Conservation (phyloP, 2,329 filamentous ascomycete species). For the Claviceps sp. region DNA sequence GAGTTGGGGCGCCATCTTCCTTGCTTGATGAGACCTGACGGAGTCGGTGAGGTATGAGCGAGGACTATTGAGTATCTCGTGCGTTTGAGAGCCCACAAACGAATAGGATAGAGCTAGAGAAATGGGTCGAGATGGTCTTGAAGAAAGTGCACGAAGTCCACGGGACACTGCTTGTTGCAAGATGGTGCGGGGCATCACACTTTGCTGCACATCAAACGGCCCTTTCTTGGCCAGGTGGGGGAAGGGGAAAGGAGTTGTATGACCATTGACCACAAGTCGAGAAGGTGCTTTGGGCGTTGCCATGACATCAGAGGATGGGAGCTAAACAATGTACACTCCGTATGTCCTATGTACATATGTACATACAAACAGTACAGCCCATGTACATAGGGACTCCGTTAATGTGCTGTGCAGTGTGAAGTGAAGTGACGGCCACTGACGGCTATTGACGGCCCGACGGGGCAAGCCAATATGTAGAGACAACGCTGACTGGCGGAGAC, state of each 20-base stretch:
- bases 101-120: slow-evolving; percentile 11
- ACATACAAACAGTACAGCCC: no score
- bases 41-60: slow-evolving; percentile 39
- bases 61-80: slow-evolving; percentile 6
- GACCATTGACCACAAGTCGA: no score
- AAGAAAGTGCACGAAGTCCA: not conserved
- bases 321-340: no score
- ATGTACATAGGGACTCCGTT: no score
- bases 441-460: slow-evolving; percentile 7
- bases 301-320: no score
- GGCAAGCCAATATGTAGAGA: not conserved
- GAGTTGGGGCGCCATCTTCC: slow-evolving; percentile 79
- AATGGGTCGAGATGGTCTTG: slow-evolving; percentile 11
- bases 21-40: slow-evolving; percentile 44
- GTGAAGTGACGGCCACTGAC: slow-evolving; percentile 10
- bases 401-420: not conserved
- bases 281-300: no score
- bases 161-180: slow-evolving; percentile 18
- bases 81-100: slow-evolving; percentile 4
- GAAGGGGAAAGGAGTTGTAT: no score
- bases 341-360: no score
- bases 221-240: no score
- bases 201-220: not conserved
- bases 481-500: not conserved
- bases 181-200: slow-evolving; percentile 32